Evolutionary conservation across 371 early-diverging fungal species (phyloP).

Genomic region (Choanephora cucurbitarum): DNA sequence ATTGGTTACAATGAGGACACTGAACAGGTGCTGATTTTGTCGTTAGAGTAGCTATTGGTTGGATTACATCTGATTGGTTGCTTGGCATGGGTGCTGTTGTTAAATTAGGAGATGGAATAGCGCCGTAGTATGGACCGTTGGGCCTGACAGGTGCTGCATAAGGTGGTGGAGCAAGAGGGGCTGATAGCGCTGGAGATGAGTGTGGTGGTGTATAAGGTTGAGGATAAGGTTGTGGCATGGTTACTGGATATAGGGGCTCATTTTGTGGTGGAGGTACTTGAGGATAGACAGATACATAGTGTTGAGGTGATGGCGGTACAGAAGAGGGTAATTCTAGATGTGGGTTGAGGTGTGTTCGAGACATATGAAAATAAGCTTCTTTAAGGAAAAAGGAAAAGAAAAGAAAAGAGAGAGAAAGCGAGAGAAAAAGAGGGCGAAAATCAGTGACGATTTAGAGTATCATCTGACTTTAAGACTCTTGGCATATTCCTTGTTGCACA

Average conservation of each 20-base stretch:
- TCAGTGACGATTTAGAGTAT: too few species aligned
- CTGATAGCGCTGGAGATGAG: too few species aligned
- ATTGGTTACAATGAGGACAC: slow-evolving; percentile 22
- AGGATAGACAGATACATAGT: neutral
- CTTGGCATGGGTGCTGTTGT: neutral
- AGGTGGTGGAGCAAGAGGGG: neutral
- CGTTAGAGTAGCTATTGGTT: slow-evolving; percentile 1
- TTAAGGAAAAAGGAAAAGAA: too few species aligned
- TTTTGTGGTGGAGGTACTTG: neutral
- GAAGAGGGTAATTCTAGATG: neutral
- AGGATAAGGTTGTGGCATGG: too few species aligned
- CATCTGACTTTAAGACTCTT: too few species aligned
- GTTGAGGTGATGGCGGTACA: neutral
- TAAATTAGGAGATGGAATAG: neutral
- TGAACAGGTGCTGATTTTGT: slow-evolving; percentile 16
- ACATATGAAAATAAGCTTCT: too few species aligned
- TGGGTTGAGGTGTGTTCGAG: neutral
- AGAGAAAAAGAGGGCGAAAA: too few species aligned
- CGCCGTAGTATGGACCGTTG: neutral
- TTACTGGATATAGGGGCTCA: too few species aligned
- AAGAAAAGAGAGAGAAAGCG: too few species aligned
- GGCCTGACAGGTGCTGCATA: neutral
- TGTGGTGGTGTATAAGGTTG: too few species aligned
- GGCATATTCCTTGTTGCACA: too few species aligned
- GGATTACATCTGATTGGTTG: neutral